A percentile compares a stretch with the other conserved stretches of the same genome.
Conservation (phyloP, 805 yeast species). For the Candida suzukii region DNA sequence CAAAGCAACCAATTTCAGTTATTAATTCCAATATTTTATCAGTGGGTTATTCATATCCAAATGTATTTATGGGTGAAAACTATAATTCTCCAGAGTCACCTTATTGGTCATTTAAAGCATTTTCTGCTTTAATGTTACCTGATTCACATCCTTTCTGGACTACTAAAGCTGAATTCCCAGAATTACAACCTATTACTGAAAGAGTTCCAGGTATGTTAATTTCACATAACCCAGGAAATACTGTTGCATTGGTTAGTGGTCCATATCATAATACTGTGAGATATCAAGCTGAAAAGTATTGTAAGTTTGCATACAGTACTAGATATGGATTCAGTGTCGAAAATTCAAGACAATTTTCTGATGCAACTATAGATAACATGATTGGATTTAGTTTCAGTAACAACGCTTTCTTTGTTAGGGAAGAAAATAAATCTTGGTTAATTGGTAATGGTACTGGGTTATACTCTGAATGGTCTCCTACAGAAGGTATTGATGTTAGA, state of each 20-base stretch:
- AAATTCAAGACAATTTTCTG: neutral
- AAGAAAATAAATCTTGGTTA: neutral
- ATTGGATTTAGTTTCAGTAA: neutral
- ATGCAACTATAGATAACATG: conserved; percentile 1
- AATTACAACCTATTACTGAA: neutral
- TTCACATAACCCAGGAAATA: conserved; percentile 1
- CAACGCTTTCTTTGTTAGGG: neutral
- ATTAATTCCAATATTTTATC: neutral
- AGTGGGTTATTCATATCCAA: conserved; percentile 1
- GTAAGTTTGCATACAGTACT: conserved; percentile 1
- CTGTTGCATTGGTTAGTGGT: conserved; percentile 1
- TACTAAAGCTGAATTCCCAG: neutral
- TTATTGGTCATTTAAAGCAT: conserved; percentile 1
- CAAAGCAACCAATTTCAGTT: neutral
- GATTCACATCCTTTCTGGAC: conserved; percentile 1
- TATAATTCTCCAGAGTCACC: conserved; percentile 1
- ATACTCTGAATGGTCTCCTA: conserved; percentile 1
- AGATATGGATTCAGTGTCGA: conserved; percentile 2
- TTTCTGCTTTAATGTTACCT: conserved; percentile 1
- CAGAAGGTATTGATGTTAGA: neutral
- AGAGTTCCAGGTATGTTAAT: conserved; percentile 1
- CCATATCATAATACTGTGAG: conserved; percentile 2
- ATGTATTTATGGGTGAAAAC: neutral
- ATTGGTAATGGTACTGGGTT: neutral
- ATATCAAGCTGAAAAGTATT: conserved; percentile 1